Base-by-base conservation (phyloP, 2,329 filamentous ascomycete genomes). In the Knoxdaviesia proteae region DNA sequence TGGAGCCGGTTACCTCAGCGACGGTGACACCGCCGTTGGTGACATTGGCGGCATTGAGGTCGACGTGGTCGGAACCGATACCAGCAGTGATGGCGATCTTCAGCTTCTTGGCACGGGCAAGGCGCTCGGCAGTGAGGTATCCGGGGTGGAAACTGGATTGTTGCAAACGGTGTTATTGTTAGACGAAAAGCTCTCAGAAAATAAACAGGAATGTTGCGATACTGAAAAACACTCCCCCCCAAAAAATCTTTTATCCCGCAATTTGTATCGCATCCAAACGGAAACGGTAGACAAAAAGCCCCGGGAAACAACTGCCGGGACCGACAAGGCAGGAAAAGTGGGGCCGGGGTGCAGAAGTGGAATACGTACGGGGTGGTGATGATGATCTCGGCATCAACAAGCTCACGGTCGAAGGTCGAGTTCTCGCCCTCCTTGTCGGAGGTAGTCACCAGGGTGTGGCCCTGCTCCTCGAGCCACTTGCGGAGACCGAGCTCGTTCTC, bases 21-120 rank as follows among this genome's bases (percentile, higher is more conserved):
- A 98, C 90, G 53, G 87, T 98, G 66, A 96, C 68, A 59, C 90
- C 90, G 56, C 88, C 88, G 61, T 98, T 98, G 66, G 87, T 94
- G 69, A 80, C 87, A 80, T 96, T 96, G 61, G 90, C 90, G 38
- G 83, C 86, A 61, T 96, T 77, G 49, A 96, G 76, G 67, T 98
- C 90, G 59, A 98, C 84, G 64, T 98, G 90, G 68, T 98, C 90
- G 42, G 88, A 96, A 52, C 90, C 90, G 58, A 98, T 94, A 69
- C 90, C 90, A 54, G 90, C 90, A 42, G 90, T 98, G 62, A 98
- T 67, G 60, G 88, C 88, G 48, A 98, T 70, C 77, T 96, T 96
- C 56, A 98, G 81, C 46, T 98, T 96, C 81, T 96, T 96, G 52
- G 90, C 90, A 70, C 90, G 93, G 56, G 84, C 84, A 44, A 98